Base-by-base conservation (phyloP, 1,284 basidiomycete species). In the Neolentinus lepideus region DNA sequence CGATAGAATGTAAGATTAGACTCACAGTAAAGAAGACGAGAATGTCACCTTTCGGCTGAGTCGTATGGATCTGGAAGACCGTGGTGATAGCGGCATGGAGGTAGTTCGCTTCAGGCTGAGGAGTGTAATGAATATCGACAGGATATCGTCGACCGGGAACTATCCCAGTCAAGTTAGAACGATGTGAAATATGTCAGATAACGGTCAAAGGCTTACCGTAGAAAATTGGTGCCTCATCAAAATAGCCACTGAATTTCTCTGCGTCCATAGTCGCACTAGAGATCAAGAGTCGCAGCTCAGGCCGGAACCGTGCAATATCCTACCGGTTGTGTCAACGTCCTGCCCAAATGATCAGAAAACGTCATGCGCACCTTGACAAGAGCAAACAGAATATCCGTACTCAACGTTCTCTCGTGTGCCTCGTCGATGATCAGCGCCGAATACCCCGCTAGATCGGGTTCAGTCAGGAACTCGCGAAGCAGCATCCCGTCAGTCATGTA, bases 401-500 rank as follows among this genome's bases (percentile, higher is more conserved):
- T 94, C 51, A 98, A 79, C 38, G 95, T 98, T 61, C 95, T 78
- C 70, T 98, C 95, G 69, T 98, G 95, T 9, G 95, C 95, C 71
- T 98, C 95, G 69, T 98, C 95, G 63, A 98, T 97, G 65, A 98
- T 94, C 62, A 98, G 75, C 19, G 88, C 92, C 38, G 92, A 88
- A 68, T 97, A 98, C 0, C 91, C 90, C 9, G 92, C 94, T 57
- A 98, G 72, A 74, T 95, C 92, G 0, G 94, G 94, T 69, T 98
- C 95, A 9, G 94, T 98, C 66, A 98, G 74, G 71, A 97, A 98
- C 71, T 98, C 94, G 66, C 95, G 83, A 50, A 98, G 72, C n/a
- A 98, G 77, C 94, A 98, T 98, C 50, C 95, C 95, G 67, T 98
- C 95, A 50, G 94, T 98, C 95, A 98, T 96, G 71, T 96, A 98